A percentile compares a stretch with the other conserved stretches of the same genome.
phyloP scores from a whole-genome alignment of 371 early-diverging fungal species.

The Actinomucor elegans region DNA sequence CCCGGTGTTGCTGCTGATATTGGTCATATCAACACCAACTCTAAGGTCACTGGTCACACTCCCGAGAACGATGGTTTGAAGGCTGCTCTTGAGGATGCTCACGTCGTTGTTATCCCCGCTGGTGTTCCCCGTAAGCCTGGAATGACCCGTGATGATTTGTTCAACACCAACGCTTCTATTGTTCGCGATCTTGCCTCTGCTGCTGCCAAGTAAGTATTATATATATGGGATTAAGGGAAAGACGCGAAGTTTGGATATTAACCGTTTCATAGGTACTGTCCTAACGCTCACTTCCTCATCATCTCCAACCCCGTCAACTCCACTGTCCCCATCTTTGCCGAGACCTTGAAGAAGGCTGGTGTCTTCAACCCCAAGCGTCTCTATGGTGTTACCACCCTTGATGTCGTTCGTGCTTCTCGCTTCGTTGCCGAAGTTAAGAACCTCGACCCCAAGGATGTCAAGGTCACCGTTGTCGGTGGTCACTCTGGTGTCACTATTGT shows the following conservation, averaged over 20 bases:
- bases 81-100: constrained; percentile 83
- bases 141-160: constrained; percentile 99
- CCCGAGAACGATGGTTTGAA: constrained; percentile 83
- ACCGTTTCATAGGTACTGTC: constrained; percentile 70
- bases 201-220: constrained; percentile 53
- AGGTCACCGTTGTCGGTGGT: constrained; percentile 96
- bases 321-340: constrained; percentile 98
- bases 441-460: constrained; percentile 71
- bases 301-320: constrained; percentile 99
- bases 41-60: constrained; percentile 87
- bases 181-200: constrained; percentile 83
- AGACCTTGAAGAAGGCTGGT: constrained; percentile 92
- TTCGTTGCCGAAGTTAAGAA: constrained; percentile 89
- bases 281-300: constrained; percentile 93
- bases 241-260: not conserved
- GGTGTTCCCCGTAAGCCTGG: constrained; percentile 99
- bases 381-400: constrained; percentile 98
- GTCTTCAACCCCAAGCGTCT: constrained; percentile 93
- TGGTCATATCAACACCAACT: constrained; percentile 93
- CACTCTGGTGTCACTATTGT: constrained; percentile 99
- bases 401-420: constrained; percentile 96
- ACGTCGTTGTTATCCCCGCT: constrained; percentile 97
- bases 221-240: not conserved
- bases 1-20: constrained; percentile 98
- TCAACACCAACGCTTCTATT: constrained; percentile 97